Evolutionary conservation across 805 yeast species (phyloP).

Genomic region (Wickerhamomyces subpelliculosus): DNA sequence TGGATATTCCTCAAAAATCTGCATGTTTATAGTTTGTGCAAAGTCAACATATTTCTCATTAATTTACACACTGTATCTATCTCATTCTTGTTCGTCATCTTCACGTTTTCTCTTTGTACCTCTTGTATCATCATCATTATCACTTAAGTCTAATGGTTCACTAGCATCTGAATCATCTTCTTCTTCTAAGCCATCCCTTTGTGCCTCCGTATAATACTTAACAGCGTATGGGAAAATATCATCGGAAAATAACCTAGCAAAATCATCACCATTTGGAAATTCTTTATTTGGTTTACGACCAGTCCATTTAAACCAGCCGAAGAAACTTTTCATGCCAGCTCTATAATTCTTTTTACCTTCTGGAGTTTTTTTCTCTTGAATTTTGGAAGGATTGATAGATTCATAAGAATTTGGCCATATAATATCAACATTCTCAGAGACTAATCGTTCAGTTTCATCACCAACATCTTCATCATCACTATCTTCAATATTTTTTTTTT

Average conservation of each 20-base stretch:
- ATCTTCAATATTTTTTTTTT: slow-evolving; percentile 17
- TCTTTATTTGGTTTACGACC: slow-evolving; percentile 73
- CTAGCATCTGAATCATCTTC: slow-evolving; percentile 48
- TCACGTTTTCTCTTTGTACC: slow-evolving; percentile 11
- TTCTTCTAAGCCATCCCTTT: slow-evolving; percentile 50
- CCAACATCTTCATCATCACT: slow-evolving; percentile 31
- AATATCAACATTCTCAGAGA: slow-evolving; percentile 47
- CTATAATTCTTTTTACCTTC: slow-evolving; percentile 58
- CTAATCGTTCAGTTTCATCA: slow-evolving; percentile 48
- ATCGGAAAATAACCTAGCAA: slow-evolving; percentile 66
- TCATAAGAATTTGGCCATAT: slow-evolving; percentile 65
- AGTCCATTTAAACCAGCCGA: slow-evolving; percentile 85
- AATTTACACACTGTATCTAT: not conserved
- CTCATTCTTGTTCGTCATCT: not conserved
- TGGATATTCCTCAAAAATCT: not conserved
- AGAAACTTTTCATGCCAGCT: slow-evolving; percentile 73
- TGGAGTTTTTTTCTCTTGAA: slow-evolving; percentile 38
- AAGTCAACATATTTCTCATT: not conserved
- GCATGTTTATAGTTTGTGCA: not conserved
- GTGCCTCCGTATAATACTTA: slow-evolving; percentile 72
- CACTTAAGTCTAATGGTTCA: slow-evolving; percentile 40
- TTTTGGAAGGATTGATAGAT: slow-evolving; percentile 45
- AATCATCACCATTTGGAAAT: slow-evolving; percentile 70
- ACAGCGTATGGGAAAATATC: slow-evolving; percentile 84
- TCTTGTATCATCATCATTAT: slow-evolving; percentile 16